Evolutionary conservation across 2,329 filamentous ascomycete species (phyloP).

Genomic region (Beauveria sp.): DNA sequence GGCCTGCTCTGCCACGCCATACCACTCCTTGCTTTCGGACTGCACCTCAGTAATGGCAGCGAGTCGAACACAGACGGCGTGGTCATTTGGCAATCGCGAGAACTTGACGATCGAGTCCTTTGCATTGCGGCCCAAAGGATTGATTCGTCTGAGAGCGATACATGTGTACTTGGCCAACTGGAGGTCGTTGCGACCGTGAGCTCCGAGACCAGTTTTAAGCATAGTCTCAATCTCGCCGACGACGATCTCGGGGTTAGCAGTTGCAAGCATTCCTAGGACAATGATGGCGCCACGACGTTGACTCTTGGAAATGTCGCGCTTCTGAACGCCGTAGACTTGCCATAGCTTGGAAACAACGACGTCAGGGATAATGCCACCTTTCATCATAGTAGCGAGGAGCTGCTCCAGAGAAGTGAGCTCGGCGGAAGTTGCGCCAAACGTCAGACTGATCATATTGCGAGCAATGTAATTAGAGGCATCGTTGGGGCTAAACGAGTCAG

Average conservation of each 20-base stretch:
- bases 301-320: conserved; percentile 82
- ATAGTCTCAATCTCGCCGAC: conserved; percentile 94
- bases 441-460: conserved; percentile 97
- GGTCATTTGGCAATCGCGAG: conserved; percentile 81
- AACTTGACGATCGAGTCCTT: conserved; percentile 64
- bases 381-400: conserved; percentile 95
- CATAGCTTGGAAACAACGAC: conserved; percentile 86
- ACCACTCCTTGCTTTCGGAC: conserved; percentile 92
- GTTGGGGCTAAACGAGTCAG: conserved; percentile 77
- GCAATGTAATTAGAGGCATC: conserved; percentile 94
- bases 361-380: conserved; percentile 76
- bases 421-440: conserved; percentile 88
- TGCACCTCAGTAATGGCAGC: conserved; percentile 79
- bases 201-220: conserved; percentile 79
- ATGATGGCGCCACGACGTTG: conserved; percentile 93
- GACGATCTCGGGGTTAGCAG: conserved; percentile 86
- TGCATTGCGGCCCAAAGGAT: conserved; percentile 70
- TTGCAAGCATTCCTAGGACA: conserved; percentile 90
- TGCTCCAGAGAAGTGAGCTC: conserved; percentile 95
- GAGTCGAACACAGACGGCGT: conserved; percentile 74
- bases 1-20: conserved; percentile 90
- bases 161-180: conserved; percentile 93
- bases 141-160: conserved; percentile 84
- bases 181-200: conserved; percentile 72
- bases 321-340: conserved; percentile 95